A percentile compares a stretch with the other conserved stretches of the same genome.
Conservation (phyloP, 2,329 filamentous ascomycete genomes). For the Didymella arachidicola region DNA sequence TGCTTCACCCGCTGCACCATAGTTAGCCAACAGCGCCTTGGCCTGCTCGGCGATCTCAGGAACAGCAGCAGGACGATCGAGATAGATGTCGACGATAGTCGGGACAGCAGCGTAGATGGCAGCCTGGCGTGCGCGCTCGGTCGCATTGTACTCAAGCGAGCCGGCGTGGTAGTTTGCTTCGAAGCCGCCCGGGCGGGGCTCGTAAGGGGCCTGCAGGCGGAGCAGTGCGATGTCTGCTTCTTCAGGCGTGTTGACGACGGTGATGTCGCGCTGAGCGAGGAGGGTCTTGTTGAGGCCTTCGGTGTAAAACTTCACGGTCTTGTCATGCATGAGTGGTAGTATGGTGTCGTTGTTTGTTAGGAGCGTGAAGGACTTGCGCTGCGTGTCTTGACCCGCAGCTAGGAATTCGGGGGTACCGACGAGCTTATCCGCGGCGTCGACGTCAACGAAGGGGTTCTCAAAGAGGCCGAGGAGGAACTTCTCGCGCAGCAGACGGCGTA, state of each 20-base stretch:
- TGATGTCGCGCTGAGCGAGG: constrained; percentile 43
- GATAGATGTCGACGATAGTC: constrained; percentile 55
- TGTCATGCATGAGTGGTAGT: constrained; percentile 37
- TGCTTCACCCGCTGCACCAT: constrained; percentile 52
- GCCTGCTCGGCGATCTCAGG: constrained; percentile 53
- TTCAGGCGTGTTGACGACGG: constrained; percentile 45
- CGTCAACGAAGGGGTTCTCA: constrained; percentile 61
- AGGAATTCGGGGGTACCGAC: constrained; percentile 58
- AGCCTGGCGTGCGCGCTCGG: constrained; percentile 51
- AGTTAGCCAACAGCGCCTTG: constrained; percentile 52
- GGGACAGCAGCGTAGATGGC: constrained; percentile 51
- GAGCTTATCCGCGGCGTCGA: constrained; percentile 51
- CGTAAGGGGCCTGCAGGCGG: constrained; percentile 52
- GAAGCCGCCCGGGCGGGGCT: constrained; percentile 54
- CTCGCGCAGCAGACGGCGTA: constrained; percentile 57
- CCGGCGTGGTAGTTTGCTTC: constrained; percentile 53
- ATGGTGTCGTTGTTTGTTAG: constrained; percentile 47
- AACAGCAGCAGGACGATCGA: constrained; percentile 56
- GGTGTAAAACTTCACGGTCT: constrained; percentile 45
- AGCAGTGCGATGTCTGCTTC: constrained; percentile 55
- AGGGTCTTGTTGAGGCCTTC: constrained; percentile 47
- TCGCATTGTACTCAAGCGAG: constrained; percentile 53
- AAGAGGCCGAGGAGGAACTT: constrained; percentile 63
- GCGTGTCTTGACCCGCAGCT: constrained; percentile 49
- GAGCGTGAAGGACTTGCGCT: constrained; percentile 49